Base-by-base conservation (phyloP, 2,329 filamentous ascomycete species). In the Talaromyces sp. region DNA sequence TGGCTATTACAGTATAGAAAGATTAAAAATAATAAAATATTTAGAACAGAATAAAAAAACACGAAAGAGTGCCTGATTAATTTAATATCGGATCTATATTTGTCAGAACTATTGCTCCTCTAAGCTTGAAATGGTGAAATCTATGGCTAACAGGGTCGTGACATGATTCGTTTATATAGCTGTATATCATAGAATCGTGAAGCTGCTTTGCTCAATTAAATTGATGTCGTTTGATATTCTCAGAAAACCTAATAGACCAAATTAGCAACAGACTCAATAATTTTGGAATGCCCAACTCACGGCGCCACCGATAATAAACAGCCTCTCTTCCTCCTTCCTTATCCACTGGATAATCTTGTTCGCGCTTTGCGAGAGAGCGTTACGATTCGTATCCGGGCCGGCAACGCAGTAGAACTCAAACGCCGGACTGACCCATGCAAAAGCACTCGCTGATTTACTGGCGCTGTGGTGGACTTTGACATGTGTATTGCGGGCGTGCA, bases 341-440 rank as follows among this genome's bases (percentile, higher is more conserved):
- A 93, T 89, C 93, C 93, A 99, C 70, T 95, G 90, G 6, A 96
- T 87, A 55, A 99, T 86, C 76, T 89, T 88, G 71, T 95, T 96
- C 35, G 93, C 93, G 11, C 89, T 91, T 72, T 93, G 89, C 10
- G 91, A 90, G 68, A 99, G 81, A 11, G 86, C 85, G 58, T 82
- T 82, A 49, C 85, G 75, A 56, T 80, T 80, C 26, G 82, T 82
- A 24, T 77, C 88, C 2, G 90, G 89, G 0, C 90, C 90, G 19
- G 93, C 91, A n/a, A 99, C 87, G 69, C 91, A 96, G 77, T 97
- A 99, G 63, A 99, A 85, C 73, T 99, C 95, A 70, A 98, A 98
- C 1, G 89, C 77, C 0, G 92, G 90, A 4, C 93, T 98, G 53
- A 90, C 85, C 95, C 95, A 99, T 2, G 90, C 93, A 35, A 99